Conservation (phyloP, 2,329 filamentous ascomycete genomes). For the Zasmidium citrigriseum region DNA sequence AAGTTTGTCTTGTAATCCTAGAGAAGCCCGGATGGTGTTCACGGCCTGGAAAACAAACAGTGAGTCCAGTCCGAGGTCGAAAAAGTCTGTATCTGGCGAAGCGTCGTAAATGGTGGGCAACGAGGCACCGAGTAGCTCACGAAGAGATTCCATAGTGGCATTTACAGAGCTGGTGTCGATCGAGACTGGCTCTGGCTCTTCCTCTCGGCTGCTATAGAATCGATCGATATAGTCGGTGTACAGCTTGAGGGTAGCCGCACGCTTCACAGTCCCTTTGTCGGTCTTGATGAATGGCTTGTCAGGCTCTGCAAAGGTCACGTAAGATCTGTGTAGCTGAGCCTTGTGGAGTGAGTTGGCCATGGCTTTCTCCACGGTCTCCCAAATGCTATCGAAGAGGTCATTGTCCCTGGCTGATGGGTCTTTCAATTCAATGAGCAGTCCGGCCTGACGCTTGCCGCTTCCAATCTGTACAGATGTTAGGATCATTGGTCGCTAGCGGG, state of each 20-base stretch:
- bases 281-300: constrained; percentile 44
- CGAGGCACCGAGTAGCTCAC: not conserved
- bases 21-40: not conserved
- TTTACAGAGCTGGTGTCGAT: constrained; percentile 20
- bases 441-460: constrained; percentile 29
- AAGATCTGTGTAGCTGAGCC: constrained; percentile 42
- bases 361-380: constrained; percentile 44
- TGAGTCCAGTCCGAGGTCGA: constrained; percentile 35
- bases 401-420: constrained; percentile 5
- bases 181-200: not conserved
- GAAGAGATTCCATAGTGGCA: constrained; percentile 10
- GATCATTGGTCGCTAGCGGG: not conserved
- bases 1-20: not conserved
- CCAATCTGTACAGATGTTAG: constrained; percentile 20
- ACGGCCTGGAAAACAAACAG: constrained; percentile 17
- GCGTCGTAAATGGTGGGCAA: not conserved
- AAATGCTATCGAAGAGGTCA: constrained; percentile 44
- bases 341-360: constrained; percentile 44
- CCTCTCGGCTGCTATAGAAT: constrained; percentile 38
- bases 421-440: constrained; percentile 31
- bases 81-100: constrained; percentile 31
- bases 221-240: constrained; percentile 50
- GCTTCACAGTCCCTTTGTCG: constrained; percentile 2
- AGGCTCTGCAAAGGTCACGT: constrained; percentile 42
- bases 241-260: constrained; percentile 18